Base-by-base conservation (phyloP, 495 filamentous ascomycete genomes). In the Chaetomium fimeti region DNA sequence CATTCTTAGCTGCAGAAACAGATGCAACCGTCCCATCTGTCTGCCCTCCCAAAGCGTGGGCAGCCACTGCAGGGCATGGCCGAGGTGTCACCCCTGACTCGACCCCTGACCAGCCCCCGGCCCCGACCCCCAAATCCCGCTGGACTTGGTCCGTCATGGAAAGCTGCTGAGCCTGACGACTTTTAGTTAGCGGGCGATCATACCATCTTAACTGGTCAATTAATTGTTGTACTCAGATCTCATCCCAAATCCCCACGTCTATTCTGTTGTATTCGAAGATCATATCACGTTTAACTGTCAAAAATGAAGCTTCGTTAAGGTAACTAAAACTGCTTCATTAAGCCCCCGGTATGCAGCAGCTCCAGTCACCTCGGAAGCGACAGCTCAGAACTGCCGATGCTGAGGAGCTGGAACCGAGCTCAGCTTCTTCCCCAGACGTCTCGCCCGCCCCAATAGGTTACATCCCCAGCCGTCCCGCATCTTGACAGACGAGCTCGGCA, bases 381-480 rank as follows among this genome's bases (percentile, higher is more conserved):
- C 55, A 24, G 8, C 13, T 9, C n/a, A 60, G 8, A 60, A 60
- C 45, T 60, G 57, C 57, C 57, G 57, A 25, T 2, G 8, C 28
- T 25, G 3, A 51, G 27, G 45, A 45, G 57, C 27, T 11, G 43
- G 43, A 51, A 38, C 18, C 45, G 45, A 49, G 57, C 43, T 36
- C 45, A 51, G 57, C 57, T 60, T 36, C 16, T 47, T 24, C 45
- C 57, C 28, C 57, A 36, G 45, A 51, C 43, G 27, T 28, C 29
- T 40, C n/a, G 43, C n/a, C 57, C 29, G 27, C 28, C 12, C 57
- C 24, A 15, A 59, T 29, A 59, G 18, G 57, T 60, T 60, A 45
- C 57, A 60, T 60, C 28, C 43, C 43, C 57, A 24, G 57, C 57
- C 57, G 45, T 29, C 40, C 42, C 29, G 56, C 56, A 59, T 29